A percentile compares a stretch with the other conserved stretches of the same genome.
These are phyloP conservation scores for Ascochyta koolunga DNA, from an alignment of 2,329 filamentous ascomycete species.

Conservation along the genomic window DNA sequence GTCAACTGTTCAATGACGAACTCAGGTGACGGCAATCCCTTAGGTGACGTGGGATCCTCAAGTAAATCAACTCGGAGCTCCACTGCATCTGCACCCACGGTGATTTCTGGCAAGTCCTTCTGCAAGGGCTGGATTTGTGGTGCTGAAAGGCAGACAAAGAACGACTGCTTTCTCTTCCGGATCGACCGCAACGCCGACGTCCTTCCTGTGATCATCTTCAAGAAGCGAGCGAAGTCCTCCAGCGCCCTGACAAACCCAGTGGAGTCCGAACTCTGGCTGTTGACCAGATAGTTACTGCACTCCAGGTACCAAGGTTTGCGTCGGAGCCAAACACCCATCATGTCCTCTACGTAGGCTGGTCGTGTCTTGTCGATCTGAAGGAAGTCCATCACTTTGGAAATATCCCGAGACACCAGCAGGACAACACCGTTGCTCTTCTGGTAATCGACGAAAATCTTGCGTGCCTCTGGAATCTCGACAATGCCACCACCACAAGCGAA, in stretches of 20 bases:
- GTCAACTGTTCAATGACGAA: constrained; percentile 84
- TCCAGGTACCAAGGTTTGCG: constrained; percentile 88
- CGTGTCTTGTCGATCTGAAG: constrained; percentile 86
- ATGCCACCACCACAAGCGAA: constrained; percentile 95
- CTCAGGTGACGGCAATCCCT: constrained; percentile 68
- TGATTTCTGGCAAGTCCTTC: constrained; percentile 71
- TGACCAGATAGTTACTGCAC: constrained; percentile 94
- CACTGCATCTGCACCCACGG: constrained; percentile 88
- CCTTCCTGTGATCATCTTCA: constrained; percentile 71
- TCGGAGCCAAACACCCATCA: constrained; percentile 86
- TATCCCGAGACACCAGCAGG: constrained; percentile 84
- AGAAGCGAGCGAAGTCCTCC: constrained; percentile 75
- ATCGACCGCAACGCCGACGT: constrained; percentile 61
- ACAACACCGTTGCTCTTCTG: constrained; percentile 80
- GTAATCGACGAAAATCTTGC: constrained; percentile 75
- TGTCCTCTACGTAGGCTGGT: constrained; percentile 90
- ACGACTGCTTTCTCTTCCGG: constrained; percentile 73
- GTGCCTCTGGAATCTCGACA: constrained; percentile 82
- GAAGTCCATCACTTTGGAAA: constrained; percentile 86
- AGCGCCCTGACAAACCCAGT: constrained; percentile 60
- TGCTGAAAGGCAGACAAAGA: constrained; percentile 90
- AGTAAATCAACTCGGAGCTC: constrained; percentile 93
- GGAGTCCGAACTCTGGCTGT: constrained; percentile 71
- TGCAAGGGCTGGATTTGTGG: constrained; percentile 71
- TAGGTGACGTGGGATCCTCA: constrained; percentile 67